These are phyloP conservation scores for Leccinum fuscescens DNA, from an alignment of 1,284 basidiomycete genomes.

Conservation along the genomic window DNA sequence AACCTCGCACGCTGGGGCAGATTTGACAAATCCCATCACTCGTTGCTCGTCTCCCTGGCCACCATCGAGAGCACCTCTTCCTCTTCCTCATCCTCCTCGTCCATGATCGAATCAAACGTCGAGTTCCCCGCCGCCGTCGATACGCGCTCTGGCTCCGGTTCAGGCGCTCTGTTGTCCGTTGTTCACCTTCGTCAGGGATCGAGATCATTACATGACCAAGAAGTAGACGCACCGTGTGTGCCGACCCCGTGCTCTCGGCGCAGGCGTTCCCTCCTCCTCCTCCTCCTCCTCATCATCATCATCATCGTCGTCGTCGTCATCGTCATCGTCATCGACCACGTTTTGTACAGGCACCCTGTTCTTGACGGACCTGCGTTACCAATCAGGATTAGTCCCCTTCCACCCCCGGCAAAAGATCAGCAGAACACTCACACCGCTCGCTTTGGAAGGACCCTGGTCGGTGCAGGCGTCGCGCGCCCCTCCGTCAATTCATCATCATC, in stretches of 20 bases:
- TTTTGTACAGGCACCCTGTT: constrained; percentile 26
- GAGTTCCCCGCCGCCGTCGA: constrained; percentile 6
- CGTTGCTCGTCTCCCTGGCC: constrained; percentile 1
- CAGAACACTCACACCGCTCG: constrained; percentile 39
- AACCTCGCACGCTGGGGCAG: neutral
- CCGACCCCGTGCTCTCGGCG: constrained; percentile 4
- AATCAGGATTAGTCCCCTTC: neutral
- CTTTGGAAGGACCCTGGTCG: constrained; percentile 42
- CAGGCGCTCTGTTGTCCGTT: neutral
- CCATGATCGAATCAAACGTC: constrained; percentile 30
- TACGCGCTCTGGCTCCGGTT: neutral
- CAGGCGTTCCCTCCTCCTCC: constrained; percentile 19
- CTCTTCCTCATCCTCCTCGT: constrained; percentile 27
- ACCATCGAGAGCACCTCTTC: constrained; percentile 39
- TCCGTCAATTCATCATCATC: constrained; percentile 28
- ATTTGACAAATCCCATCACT: neutral
- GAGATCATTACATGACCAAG: neutral
- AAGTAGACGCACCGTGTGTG: constrained; percentile 10
- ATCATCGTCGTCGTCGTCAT: constrained; percentile 36
- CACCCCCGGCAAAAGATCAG: neutral
- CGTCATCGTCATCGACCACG: constrained; percentile 27
- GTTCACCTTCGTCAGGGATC: neutral
- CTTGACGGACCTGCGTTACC: constrained; percentile 34
- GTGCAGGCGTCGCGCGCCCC: constrained; percentile 34
- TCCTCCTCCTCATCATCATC: constrained; percentile 35